Evolutionary conservation across 805 yeast species (phyloP).

Genomic region (Saturnispora besseyi): DNA sequence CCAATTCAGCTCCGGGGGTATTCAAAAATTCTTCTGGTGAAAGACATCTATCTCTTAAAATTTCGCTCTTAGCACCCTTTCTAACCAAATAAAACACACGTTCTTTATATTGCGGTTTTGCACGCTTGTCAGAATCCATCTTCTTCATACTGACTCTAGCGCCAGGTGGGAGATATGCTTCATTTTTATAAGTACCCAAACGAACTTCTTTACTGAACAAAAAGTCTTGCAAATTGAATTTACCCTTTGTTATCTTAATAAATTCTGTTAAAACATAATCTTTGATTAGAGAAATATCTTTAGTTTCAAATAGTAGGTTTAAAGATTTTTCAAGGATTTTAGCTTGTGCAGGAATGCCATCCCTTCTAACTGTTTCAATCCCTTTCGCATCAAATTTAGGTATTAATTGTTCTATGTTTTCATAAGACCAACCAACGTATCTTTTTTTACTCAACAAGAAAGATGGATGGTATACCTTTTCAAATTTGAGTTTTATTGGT

Average conservation of each 20-base stretch:
- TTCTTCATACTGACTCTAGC: conserved; percentile 68
- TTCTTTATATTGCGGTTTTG: conserved; percentile 82
- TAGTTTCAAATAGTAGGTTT: conserved; percentile 59
- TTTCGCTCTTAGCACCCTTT: conserved; percentile 42
- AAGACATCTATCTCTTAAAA: conserved; percentile 68
- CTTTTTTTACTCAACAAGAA: conserved; percentile 78
- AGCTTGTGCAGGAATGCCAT: conserved; percentile 90
- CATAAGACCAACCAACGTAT: conserved; percentile 82
- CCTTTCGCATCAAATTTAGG: conserved; percentile 94
- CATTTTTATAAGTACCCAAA: conserved; percentile 73
- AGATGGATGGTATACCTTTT: conserved; percentile 86
- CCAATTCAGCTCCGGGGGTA: conserved; percentile 39
- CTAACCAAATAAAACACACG: conserved; percentile 81
- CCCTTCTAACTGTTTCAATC: conserved; percentile 88
- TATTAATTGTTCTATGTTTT: conserved; percentile 38
- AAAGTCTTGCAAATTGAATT: conserved; percentile 68
- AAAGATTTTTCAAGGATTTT: conserved; percentile 67
- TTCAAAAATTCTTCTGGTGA: conserved; percentile 67
- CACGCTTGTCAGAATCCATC: conserved; percentile 54
- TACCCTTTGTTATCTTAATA: conserved; percentile 50
- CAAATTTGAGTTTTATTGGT: conserved; percentile 80
- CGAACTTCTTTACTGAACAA: conserved; percentile 88
- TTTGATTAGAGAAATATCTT: conserved; percentile 64
- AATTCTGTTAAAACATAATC: conserved; percentile 58
- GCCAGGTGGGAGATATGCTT: conserved; percentile 76